Conservation (phyloP, 371 early-diverging fungal species). For the Syncephalastrum racemosum region DNA sequence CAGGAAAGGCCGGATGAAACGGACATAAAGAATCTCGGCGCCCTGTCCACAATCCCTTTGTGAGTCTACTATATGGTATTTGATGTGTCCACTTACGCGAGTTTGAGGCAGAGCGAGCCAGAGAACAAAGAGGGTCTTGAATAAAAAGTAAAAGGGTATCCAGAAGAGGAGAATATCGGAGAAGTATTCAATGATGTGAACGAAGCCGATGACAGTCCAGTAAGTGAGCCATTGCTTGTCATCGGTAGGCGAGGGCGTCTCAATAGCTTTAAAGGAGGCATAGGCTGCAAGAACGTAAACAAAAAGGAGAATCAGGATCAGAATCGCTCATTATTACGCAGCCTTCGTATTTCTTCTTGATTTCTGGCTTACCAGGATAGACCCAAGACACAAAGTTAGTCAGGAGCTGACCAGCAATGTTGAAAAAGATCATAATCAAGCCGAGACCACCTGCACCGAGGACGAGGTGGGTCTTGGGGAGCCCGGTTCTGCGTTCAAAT, state of each 20-base stretch:
- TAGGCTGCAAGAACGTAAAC: slow-evolving; percentile 59
- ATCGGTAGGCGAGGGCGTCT: slow-evolving; percentile 73
- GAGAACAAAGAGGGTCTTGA: slow-evolving; percentile 86
- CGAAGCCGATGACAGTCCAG: slow-evolving; percentile 86
- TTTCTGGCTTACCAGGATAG: slow-evolving; percentile 66
- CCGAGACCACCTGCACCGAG: slow-evolving; percentile 58
- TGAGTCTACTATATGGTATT: background rate
- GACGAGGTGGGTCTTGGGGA: slow-evolving; percentile 39
- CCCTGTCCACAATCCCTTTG: slow-evolving; percentile 13
- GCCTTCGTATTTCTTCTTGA: background rate
- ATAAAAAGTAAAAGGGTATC: slow-evolving; percentile 91
- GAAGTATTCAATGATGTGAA: slow-evolving; percentile 86
- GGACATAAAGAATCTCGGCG: slow-evolving; percentile 24
- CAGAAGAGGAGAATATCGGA: slow-evolving; percentile 81
- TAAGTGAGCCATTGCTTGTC: slow-evolving; percentile 90
- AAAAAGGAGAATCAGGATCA: background rate
- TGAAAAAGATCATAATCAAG: slow-evolving; percentile 83
- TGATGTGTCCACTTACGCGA: slow-evolving; percentile 52
- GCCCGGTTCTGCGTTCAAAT: slow-evolving; percentile 53
- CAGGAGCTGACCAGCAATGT: slow-evolving; percentile 76
- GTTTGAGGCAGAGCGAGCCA: slow-evolving; percentile 84
- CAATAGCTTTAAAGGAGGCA: slow-evolving; percentile 94
- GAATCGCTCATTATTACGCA: background rate
- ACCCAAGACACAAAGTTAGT: slow-evolving; percentile 85
- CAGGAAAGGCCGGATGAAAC: slow-evolving; percentile 26